Percentiles rank a stretch among this genome's conserved stretches.
phyloP scores from a whole-genome alignment of 371 early-diverging fungal species.

The Paraphysoderma sedebokerense region DNA sequence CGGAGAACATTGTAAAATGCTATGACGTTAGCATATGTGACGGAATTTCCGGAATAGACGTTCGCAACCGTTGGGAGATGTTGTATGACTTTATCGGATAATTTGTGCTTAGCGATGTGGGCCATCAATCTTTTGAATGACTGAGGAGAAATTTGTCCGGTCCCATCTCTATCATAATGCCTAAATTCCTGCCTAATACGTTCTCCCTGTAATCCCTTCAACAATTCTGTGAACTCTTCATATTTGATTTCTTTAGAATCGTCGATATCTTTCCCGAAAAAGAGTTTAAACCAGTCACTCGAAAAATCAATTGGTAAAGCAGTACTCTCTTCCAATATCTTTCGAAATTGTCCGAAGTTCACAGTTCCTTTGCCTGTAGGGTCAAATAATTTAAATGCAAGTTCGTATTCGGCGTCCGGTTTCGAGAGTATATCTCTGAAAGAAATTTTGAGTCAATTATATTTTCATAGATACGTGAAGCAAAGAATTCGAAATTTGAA shows the following conservation, averaged over 20 bases:
- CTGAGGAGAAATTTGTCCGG: constrained; percentile 45
- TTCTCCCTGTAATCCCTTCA: constrained; percentile 59
- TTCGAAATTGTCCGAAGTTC: constrained; percentile 3
- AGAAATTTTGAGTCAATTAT: no score
- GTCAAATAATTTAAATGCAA: constrained; percentile 58
- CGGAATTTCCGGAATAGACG: constrained; percentile 29
- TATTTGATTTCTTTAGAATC: constrained; percentile 36
- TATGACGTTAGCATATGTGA: constrained; percentile 40
- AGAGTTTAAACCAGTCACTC: constrained; percentile 52
- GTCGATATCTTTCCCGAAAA: constrained; percentile 38
- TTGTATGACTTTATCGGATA: constrained; percentile 47
- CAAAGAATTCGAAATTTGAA: no score
- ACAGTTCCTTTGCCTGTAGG: constrained; percentile 31
- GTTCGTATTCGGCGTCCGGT: constrained; percentile 66
- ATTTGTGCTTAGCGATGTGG: constrained; percentile 45
- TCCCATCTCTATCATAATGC: constrained; percentile 40
- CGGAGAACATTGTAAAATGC: constrained; percentile 59
- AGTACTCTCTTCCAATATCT: constrained; percentile 11
- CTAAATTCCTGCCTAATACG: constrained; percentile 64
- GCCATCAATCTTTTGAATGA: constrained; percentile 44
- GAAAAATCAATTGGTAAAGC: constrained; percentile 51
- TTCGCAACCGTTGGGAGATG: constrained; percentile 48
- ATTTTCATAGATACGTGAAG: no score
- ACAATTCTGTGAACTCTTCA: constrained; percentile 61
- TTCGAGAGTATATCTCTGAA: constrained; percentile 49